Conservation (phyloP, 108 stramenopile genomes). For the Fistulifera pelliculosa region DNA sequence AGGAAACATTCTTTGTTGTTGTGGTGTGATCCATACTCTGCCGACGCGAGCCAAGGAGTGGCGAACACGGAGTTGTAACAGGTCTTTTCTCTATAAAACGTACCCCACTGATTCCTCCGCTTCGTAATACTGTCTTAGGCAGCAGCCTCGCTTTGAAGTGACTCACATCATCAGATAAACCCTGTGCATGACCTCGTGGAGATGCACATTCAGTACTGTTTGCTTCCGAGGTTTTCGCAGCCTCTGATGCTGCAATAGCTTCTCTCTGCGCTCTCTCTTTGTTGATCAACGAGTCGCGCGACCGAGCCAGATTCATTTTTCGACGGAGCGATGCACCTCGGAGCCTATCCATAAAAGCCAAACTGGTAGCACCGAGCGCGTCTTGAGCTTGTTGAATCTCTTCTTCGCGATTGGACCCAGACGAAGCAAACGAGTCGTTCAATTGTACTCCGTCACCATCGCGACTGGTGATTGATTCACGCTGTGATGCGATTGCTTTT, state of each 20-base stretch:
- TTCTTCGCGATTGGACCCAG: conserved; percentile 4
- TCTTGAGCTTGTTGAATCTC: conserved; percentile 18
- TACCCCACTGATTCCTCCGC: conserved; percentile 1
- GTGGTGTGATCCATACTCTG: neutral
- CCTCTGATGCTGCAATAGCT: conserved; percentile 17
- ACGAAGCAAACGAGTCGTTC: conserved; percentile 9
- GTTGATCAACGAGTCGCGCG: conserved; percentile 37
- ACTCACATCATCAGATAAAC: too few relatives aligned
- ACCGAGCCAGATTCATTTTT: conserved; percentile 28
- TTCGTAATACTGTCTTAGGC: neutral
- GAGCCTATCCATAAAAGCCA: conserved; percentile 37
- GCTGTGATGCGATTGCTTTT: too few relatives aligned
- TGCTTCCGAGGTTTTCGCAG: neutral
- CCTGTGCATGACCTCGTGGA: too few relatives aligned
- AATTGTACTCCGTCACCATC: neutral
- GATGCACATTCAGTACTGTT: too few relatives aligned
- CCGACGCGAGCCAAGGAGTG: conserved; percentile 6
- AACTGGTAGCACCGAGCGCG: conserved; percentile 26
- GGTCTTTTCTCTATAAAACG: neutral
- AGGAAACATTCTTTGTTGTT: neutral
- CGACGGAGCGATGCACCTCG: conserved; percentile 37
- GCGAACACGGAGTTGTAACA: conserved; percentile 1
- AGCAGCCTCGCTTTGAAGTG: neutral
- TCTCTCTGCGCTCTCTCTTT: conserved; percentile 31
- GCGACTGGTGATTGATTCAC: too few relatives aligned